Percentiles rank a stretch among this genome's conserved stretches.
Conservation (phyloP, 768 basidiomycete genomes). For the Rhizopogon roseolus region DNA sequence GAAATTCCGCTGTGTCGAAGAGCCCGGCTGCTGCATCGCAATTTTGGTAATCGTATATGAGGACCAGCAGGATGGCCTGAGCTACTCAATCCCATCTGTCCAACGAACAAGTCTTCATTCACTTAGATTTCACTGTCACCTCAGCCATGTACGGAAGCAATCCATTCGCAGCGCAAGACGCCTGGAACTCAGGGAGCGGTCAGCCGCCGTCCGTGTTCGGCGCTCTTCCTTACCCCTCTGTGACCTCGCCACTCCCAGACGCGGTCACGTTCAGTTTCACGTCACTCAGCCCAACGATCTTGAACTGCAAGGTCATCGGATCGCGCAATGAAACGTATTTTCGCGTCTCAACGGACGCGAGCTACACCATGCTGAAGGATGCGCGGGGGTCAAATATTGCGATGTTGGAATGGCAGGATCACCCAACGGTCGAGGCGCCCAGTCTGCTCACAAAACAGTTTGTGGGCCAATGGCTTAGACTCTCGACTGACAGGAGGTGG, state of each 20-base stretch:
- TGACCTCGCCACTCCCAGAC: slow-evolving; percentile 26
- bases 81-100: not conserved
- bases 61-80: not conserved
- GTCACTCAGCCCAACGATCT: slow-evolving; percentile 42
- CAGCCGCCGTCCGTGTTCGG: slow-evolving; percentile 53
- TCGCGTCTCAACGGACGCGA: slow-evolving; percentile 46
- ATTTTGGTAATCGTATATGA: slow-evolving; percentile 1
- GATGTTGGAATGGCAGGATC: slow-evolving; percentile 52
- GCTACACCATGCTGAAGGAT: slow-evolving; percentile 51
- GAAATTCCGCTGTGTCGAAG: not conserved
- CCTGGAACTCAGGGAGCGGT: slow-evolving; percentile 11
- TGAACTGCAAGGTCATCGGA: slow-evolving; percentile 52
- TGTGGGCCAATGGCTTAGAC: slow-evolving; percentile 48
- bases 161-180: slow-evolving; percentile 23
- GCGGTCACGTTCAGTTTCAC: slow-evolving; percentile 46
- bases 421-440: slow-evolving; percentile 48
- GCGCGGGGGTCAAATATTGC: slow-evolving; percentile 42
- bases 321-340: slow-evolving; percentile 45
- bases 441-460: slow-evolving; percentile 44
- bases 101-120: not conserved
- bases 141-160: slow-evolving; percentile 19
- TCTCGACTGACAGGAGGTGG: slow-evolving; percentile 44
- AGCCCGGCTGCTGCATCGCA: not conserved
- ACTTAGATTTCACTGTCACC: not conserved
- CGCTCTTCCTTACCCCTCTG: slow-evolving; percentile 51